Conservation (phyloP, 1,284 basidiomycete species). For the Papiliotrema flavescens region DNA sequence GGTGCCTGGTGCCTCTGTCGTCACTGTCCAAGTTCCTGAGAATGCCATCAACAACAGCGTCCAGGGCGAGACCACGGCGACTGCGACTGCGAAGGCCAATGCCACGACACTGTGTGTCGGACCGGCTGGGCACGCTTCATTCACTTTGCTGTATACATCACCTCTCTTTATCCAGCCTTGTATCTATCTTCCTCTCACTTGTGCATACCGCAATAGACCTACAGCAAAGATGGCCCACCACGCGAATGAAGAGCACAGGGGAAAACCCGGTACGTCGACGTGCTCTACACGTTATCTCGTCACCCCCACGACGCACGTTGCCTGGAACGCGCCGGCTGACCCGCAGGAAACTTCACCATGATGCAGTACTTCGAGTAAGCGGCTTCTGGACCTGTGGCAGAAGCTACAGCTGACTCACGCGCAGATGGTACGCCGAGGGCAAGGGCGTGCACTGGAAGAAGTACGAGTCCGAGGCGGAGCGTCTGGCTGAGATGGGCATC, state of each 20-base stretch:
- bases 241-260: constrained; percentile 13
- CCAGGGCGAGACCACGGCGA: too few species aligned
- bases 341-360: constrained; percentile 43
- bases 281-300: too few species aligned
- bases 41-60: too few species aligned
- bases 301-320: neutral
- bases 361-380: constrained; percentile 47
- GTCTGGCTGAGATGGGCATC: constrained; percentile 71
- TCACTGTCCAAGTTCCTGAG: too few species aligned
- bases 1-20: too few species aligned
- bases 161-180: too few species aligned
- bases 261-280: constrained; percentile 14
- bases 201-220: too few species aligned
- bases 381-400: neutral
- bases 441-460: constrained; percentile 62
- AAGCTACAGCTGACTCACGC: neutral
- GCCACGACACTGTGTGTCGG: too few species aligned
- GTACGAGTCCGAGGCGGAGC: constrained; percentile 66
- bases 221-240: constrained; percentile 15
- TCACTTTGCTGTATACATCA: too few species aligned
- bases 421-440: constrained; percentile 40
- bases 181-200: too few species aligned
- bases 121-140: too few species aligned
- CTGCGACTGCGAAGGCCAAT: too few species aligned
- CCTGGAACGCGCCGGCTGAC: neutral